Evolutionary conservation across 345 rosid genomes (phyloP).

Genomic region (rapeseed (Brassica napus)): Da-Ae NC_063443.1:16552001-16552500

Average conservation of each 20-base stretch:
- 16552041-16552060: background rate
- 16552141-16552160: background rate
- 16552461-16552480: background rate
- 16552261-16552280: background rate
- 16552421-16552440: background rate
- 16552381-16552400: background rate
- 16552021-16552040: background rate
- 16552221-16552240: slow-evolving; percentile 1
- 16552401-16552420: slow-evolving; percentile 8
- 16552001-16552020: background rate
- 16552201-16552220: background rate
- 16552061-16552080: background rate
- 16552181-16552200: background rate
- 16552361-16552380: slow-evolving; percentile 12
- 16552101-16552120: no score
- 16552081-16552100: background rate
- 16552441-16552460: slow-evolving; percentile 2
- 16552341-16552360: slow-evolving; percentile 19
- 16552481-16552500: slow-evolving; percentile 21
- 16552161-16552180: background rate
- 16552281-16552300: background rate
- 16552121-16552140: background rate
- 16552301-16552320: slow-evolving; percentile 27
- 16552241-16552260: slow-evolving; percentile 6
- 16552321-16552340: slow-evolving; percentile 36